Evolutionary conservation across 2,329 filamentous ascomycete genomes (phyloP).

Genomic region (Diaporthe longicolla): DNA sequence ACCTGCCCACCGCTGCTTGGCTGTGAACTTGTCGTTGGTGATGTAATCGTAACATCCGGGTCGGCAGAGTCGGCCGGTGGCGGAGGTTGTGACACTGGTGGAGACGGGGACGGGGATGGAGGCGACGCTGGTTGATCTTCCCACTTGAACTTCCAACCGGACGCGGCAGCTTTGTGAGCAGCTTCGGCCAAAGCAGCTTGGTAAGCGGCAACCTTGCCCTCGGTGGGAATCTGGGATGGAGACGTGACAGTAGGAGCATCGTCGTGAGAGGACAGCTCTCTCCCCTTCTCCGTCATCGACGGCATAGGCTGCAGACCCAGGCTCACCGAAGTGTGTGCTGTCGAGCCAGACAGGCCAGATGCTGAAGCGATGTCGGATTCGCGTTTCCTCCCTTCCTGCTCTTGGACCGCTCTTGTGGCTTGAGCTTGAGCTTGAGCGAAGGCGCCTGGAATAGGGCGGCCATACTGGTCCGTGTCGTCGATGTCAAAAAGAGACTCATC

Average conservation of each 20-base stretch:
- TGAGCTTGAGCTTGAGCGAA: slow-evolving; percentile 69
- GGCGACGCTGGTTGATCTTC: slow-evolving; percentile 76
- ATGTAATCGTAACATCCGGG: slow-evolving; percentile 53
- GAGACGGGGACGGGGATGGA: slow-evolving; percentile 4
- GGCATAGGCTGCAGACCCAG: slow-evolving; percentile 49
- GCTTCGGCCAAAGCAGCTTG: slow-evolving; percentile 89
- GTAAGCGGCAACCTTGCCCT: slow-evolving; percentile 71
- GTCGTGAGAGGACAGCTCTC: slow-evolving; percentile 40
- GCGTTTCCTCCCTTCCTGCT: slow-evolving; percentile 54
- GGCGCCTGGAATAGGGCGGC: slow-evolving; percentile 70
- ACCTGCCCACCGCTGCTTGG: slow-evolving; percentile 49
- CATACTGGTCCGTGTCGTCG: slow-evolving; percentile 74
- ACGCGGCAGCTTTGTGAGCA: slow-evolving; percentile 80
- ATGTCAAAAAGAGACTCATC: slow-evolving; percentile 83
- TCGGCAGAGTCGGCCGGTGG: slow-evolving; percentile 48
- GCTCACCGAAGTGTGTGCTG: slow-evolving; percentile 67
- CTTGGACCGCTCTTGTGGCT: slow-evolving; percentile 57
- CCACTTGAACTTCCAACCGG: slow-evolving; percentile 60
- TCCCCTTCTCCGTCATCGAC: slow-evolving; percentile 35
- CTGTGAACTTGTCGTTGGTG: slow-evolving; percentile 49
- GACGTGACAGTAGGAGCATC: slow-evolving; percentile 36
- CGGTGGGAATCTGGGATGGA: slow-evolving; percentile 46
- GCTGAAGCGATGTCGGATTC: slow-evolving; percentile 63
- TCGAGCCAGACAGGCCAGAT: slow-evolving; percentile 64
- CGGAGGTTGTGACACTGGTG: slow-evolving; percentile 48